Evolutionary conservation across 2,329 filamentous ascomycete genomes (phyloP).

Genomic region (Penicillium concentricum): DNA sequence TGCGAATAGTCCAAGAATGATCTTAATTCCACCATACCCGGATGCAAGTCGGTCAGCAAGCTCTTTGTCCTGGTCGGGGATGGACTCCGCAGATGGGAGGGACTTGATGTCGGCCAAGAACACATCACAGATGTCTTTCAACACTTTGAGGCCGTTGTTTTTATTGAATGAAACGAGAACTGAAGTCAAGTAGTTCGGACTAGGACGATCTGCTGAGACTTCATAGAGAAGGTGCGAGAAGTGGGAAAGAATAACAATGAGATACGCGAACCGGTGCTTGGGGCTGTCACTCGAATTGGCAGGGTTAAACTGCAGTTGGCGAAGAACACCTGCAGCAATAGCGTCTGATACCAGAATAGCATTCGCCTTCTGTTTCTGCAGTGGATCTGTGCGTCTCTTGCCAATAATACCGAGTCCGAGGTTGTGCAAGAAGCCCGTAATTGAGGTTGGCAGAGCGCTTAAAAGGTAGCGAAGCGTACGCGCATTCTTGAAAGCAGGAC

Average conservation of each 20-base stretch:
- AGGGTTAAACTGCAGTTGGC: slow-evolving; percentile 59
- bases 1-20: slow-evolving; percentile 79
- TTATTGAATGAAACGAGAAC: slow-evolving; percentile 86
- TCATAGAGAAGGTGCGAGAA: slow-evolving; percentile 79
- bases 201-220: slow-evolving; percentile 50
- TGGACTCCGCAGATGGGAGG: slow-evolving; percentile 46
- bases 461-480: slow-evolving; percentile 74
- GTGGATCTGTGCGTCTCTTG: slow-evolving; percentile 68
- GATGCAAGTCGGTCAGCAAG: slow-evolving; percentile 47
- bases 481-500: slow-evolving; percentile 68
- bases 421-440: slow-evolving; percentile 82
- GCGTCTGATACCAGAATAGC: slow-evolving; percentile 63
- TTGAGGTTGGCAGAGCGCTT: slow-evolving; percentile 72
- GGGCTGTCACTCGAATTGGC: slow-evolving; percentile 50
- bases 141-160: slow-evolving; percentile 68
- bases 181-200: slow-evolving; percentile 60
- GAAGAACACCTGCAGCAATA: slow-evolving; percentile 68
- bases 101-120: slow-evolving; percentile 62
- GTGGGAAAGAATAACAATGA: slow-evolving; percentile 76
- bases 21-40: slow-evolving; percentile 67
- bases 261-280: slow-evolving; percentile 71
- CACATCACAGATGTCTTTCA: slow-evolving; percentile 69
- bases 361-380: slow-evolving; percentile 62
- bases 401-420: slow-evolving; percentile 78
- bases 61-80: slow-evolving; percentile 39